Evolutionary conservation across 1,284 basidiomycete genomes (phyloP).

Genomic region (Vanrija pseudolonga): DNA sequence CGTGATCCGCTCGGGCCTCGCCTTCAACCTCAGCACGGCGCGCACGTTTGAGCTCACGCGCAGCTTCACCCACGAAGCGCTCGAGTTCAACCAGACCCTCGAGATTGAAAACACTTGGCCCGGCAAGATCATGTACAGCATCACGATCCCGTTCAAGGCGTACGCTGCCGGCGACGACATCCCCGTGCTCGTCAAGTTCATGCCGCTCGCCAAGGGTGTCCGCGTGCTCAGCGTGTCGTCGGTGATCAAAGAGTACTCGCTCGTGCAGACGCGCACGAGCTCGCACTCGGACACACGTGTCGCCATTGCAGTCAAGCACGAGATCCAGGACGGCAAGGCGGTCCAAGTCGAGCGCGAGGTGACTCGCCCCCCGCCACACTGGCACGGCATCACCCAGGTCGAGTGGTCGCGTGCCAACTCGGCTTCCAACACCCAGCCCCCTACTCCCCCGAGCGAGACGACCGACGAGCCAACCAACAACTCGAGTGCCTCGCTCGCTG

Average conservation of each 20-base stretch:
- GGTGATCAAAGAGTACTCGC: slow-evolving; percentile 66
- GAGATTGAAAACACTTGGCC: slow-evolving; percentile 95
- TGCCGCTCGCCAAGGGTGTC: slow-evolving; percentile 79
- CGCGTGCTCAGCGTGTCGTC: slow-evolving; percentile 65
- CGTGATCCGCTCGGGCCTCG: slow-evolving; percentile 63
- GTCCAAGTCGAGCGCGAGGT: slow-evolving; percentile 27
- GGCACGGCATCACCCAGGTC: slow-evolving; percentile 8
- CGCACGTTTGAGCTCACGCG: slow-evolving; percentile 66
- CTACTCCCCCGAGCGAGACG: not conserved
- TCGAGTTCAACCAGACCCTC: slow-evolving; percentile 91
- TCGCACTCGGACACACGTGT: slow-evolving; percentile 63
- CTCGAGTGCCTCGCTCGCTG: slow-evolving; percentile 6
- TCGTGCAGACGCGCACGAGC: slow-evolving; percentile 61
- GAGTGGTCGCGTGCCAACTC: slow-evolving; percentile 1
- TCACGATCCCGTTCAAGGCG: slow-evolving; percentile 58
- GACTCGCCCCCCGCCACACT: slow-evolving; percentile 25
- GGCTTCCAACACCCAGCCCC: not conserved
- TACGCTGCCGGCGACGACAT: slow-evolving; percentile 84
- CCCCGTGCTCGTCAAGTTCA: slow-evolving; percentile 77
- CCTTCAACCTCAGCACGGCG: slow-evolving; percentile 65
- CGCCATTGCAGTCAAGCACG: slow-evolving; percentile 65
- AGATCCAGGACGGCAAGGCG: slow-evolving; percentile 63
- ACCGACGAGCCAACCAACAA: not conserved
- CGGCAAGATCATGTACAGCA: slow-evolving; percentile 85
- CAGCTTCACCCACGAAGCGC: slow-evolving; percentile 70